Percentiles rank a stretch among this genome's conserved stretches.
Evolutionary conservation across 257 asterid species (phyloP).

Genomic region (Capsicum pubescens): DNA sequence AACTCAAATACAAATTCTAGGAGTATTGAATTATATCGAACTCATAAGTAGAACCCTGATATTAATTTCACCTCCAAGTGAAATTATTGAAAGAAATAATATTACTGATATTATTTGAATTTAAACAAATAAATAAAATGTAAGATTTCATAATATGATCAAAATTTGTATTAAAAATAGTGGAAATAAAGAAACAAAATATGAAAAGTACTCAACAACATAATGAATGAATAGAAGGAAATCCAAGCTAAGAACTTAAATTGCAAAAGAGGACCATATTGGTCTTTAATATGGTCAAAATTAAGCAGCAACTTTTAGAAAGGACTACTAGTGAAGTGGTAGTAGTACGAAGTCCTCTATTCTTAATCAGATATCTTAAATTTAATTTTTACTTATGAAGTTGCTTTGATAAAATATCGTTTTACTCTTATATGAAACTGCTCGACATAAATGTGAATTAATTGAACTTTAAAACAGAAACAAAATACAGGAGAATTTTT

Average conservation of each 20-base stretch:
- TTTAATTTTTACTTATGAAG: background rate
- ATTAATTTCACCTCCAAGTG: too few relatives aligned
- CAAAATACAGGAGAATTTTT: too few relatives aligned
- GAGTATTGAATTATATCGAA: background rate
- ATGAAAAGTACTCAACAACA: constrained; percentile 16
- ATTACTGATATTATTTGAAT: background rate
- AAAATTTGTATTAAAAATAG: too few relatives aligned
- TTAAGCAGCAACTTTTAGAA: background rate
- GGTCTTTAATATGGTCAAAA: background rate
- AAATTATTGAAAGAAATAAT: background rate
- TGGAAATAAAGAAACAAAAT: background rate
- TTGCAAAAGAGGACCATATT: constrained; percentile 18
- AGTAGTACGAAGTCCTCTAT: background rate
- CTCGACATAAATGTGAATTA: too few relatives aligned
- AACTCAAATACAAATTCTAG: background rate
- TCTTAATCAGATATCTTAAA: background rate
- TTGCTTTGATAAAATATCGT: rapidly evolving
- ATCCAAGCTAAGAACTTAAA: constrained; percentile 33
- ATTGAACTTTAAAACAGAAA: too few relatives aligned
- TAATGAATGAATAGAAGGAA: constrained; percentile 37
- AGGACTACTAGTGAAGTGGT: background rate
- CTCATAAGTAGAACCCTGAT: background rate
- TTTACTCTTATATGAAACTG: rapidly evolving
- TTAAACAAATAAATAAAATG: too few relatives aligned
- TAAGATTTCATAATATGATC: too few relatives aligned